These are phyloP conservation scores for Exophiala xenobiotica DNA, from an alignment of 2,329 filamentous ascomycete species.

Conservation along the genomic window DNA sequence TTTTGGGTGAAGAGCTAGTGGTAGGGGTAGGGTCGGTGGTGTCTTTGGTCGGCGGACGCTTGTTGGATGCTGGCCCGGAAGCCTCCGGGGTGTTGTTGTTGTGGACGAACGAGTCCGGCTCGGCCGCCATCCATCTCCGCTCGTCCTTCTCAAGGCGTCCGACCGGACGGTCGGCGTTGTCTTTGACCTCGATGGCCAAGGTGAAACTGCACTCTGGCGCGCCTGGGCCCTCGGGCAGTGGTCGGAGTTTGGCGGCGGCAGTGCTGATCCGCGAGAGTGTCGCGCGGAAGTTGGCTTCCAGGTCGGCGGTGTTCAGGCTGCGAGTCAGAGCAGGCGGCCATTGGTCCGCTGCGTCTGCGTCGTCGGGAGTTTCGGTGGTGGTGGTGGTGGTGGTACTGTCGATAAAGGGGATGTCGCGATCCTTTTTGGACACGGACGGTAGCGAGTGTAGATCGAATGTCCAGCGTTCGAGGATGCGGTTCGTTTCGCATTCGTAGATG, in stretches of 20 bases:
- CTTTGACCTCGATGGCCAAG: constrained; percentile 49
- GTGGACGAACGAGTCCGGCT: constrained; percentile 44
- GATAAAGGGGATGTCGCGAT: constrained; percentile 53
- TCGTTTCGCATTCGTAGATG: constrained; percentile 52
- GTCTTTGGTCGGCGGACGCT: neutral
- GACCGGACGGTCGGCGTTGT: constrained; percentile 47
- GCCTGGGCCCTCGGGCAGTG: constrained; percentile 25
- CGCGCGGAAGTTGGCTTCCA: constrained; percentile 51
- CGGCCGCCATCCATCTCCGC: constrained; percentile 61
- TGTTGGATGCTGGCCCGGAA: neutral
- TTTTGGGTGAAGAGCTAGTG: constrained; percentile 49
- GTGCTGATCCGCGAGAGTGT: constrained; percentile 46
- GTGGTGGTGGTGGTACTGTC: constrained; percentile 4
- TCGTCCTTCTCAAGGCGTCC: constrained; percentile 47
- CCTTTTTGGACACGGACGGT: constrained; percentile 46
- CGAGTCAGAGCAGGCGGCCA: constrained; percentile 32
- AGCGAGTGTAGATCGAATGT: constrained; percentile 60
- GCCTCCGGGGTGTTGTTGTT: neutral
- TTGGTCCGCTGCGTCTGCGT: constrained; percentile 46
- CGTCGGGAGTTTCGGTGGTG: constrained; percentile 14
- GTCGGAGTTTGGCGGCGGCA: constrained; percentile 33
- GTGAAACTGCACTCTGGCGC: constrained; percentile 49
- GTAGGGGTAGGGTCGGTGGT: too few species aligned
- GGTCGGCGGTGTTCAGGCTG: constrained; percentile 37
- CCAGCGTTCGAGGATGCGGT: constrained; percentile 58